Evolutionary conservation across 83 land plant species (phyloP), one percentile per base, ranked within the genome.

Genomic region (Larix sibirica): DNA sequence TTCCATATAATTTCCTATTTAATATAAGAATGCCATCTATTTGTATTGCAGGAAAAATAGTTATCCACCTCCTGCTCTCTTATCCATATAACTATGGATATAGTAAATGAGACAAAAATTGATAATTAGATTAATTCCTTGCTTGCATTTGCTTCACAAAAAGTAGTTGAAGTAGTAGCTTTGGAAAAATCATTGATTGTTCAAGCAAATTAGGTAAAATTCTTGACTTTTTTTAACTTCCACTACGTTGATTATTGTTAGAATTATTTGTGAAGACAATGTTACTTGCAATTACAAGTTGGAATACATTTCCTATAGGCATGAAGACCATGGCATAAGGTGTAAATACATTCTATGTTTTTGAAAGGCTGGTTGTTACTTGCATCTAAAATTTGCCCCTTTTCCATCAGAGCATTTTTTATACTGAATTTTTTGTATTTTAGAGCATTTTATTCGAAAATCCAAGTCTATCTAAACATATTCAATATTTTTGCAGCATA

Each of bases 81-180:
- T 83, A 83, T 90, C 62, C 91, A 94, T 85, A 90, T 91, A 65
- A 93, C 91, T 76, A 93, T 92, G 66, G 95, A 92, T 84, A 83
- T 91, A 24, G 84, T 89, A 10, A 92, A 92, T 80, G 93, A 92
- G 82, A 86, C 90, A 7, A 92, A 94, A 85, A 74, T 94, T 26
- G 94, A 94, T 58, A 40, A 56, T n/a, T 94, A 91, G 82, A 93
- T 94, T 62, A 94, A 94, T n/a, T 91, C 94, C 16, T 94, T 91
- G 96, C 81, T 94, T 23, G 96, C 94, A 28, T 94, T 94, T 92
- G 94, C 92, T 78, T 94, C 96, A 28, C 96, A 94, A 79, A 94
- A 94, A 76, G 80, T 94, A 56, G 82, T 90, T 82, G 96, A 94
- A 87, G 94, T 92, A 3, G 91, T 90, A 87, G 91, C 91, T 8